Conservation (phyloP, 179 eudicot genomes). For the Heliamphora pulchella region DNA sequence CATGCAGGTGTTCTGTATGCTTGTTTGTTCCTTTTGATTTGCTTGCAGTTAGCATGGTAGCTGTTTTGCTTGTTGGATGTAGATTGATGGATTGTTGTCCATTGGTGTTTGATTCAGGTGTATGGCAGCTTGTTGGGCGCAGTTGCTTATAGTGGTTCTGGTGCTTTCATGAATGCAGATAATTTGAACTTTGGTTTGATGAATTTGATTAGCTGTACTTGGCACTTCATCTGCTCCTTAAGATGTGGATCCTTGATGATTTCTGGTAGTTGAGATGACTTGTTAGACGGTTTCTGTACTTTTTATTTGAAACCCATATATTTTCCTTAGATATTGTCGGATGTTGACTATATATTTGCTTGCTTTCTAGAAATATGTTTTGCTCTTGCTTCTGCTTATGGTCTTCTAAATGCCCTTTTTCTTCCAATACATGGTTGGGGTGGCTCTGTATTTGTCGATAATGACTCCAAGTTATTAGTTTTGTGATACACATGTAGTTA, state of each 20-base stretch:
- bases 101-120: conserved; percentile 54
- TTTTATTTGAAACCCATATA: conserved; percentile 11
- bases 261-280: conserved; percentile 19
- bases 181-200: conserved; percentile 37
- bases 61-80: conserved; percentile 21
- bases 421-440: conserved; percentile 6
- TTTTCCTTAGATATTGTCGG: background rate
- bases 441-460: background rate
- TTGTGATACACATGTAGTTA: background rate
- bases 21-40: background rate
- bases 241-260: conserved; percentile 14
- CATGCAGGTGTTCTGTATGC: background rate
- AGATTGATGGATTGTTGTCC: conserved; percentile 33
- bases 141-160: conserved; percentile 43
- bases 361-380: background rate
- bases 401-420: conserved; percentile 3
- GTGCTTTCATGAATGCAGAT: conserved; percentile 35
- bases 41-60: conserved; percentile 8
- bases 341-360: background rate
- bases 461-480: background rate
- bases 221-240: conserved; percentile 22
- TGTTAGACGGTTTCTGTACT: conserved; percentile 15
- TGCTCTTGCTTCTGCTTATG: conserved; percentile 7
- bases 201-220: conserved; percentile 32
- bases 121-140: conserved; percentile 55